phyloP scores from a whole-genome alignment of 805 yeast species.

The Wickerhamiella kazuoi region DNA sequence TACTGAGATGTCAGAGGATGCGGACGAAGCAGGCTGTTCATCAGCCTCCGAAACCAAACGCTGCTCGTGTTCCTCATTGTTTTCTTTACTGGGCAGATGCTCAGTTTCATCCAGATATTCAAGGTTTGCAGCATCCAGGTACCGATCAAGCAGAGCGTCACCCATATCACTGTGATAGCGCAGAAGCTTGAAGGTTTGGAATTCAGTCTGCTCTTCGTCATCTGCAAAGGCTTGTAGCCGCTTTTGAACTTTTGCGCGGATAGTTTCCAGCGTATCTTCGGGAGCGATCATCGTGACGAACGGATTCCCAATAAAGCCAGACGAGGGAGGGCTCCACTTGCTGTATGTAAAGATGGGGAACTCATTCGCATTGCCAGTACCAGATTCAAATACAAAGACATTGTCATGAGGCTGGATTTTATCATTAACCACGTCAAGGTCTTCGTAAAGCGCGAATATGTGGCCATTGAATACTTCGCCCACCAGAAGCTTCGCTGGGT shows the following conservation, averaged over 20 bases:
- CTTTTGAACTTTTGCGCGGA: slow-evolving; percentile 1
- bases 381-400: slow-evolving; percentile 42
- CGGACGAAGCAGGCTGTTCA: background rate
- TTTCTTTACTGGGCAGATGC: background rate
- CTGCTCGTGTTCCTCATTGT: background rate
- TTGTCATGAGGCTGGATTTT: slow-evolving; percentile 45
- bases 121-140: background rate
- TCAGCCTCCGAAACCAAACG: background rate
- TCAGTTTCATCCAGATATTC: background rate
- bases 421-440: slow-evolving; percentile 40
- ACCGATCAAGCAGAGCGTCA: background rate
- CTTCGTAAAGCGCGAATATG: slow-evolving; percentile 53
- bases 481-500: slow-evolving; percentile 28
- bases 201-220: background rate
- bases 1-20: background rate
- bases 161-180: background rate
- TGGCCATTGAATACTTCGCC: slow-evolving; percentile 50
- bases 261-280: slow-evolving; percentile 26
- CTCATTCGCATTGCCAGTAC: background rate
- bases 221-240: background rate
- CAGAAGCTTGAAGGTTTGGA: background rate
- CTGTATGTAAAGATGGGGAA: background rate
- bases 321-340: background rate
- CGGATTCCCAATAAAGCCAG: slow-evolving; percentile 52
- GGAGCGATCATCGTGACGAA: slow-evolving; percentile 43